Conservation (phyloP, 805 yeast species). For the Candida sanyiensis region DNA sequence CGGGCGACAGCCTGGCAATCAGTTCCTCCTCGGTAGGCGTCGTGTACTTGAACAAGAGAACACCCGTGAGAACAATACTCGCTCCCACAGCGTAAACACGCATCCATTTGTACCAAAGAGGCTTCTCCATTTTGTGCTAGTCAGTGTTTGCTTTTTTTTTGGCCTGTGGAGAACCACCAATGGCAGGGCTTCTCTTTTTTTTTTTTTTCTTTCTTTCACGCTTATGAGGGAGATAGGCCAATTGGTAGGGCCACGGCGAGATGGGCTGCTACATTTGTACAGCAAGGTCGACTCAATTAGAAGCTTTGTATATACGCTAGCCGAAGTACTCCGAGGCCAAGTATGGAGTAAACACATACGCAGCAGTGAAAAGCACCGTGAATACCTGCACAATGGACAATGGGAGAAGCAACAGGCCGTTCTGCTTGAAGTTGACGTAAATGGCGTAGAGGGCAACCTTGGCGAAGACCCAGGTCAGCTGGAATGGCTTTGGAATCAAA, state of each 20-base stretch:
- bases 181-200: not conserved
- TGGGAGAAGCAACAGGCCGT: constrained; percentile 66
- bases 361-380: constrained; percentile 66
- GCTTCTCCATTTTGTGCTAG: constrained; percentile 32
- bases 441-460: constrained; percentile 85
- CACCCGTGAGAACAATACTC: constrained; percentile 70
- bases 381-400: constrained; percentile 65
- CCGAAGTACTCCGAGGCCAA: constrained; percentile 31
- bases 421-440: constrained; percentile 54
- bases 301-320: no score
- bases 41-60: constrained; percentile 60
- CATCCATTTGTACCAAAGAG: constrained; percentile 55
- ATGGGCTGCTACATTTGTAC: no score
- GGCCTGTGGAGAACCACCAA: not conserved
- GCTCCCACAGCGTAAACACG: constrained; percentile 55
- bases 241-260: no score
- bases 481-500: constrained; percentile 64
- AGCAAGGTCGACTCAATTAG: no score
- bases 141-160: not conserved
- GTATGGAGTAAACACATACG: constrained; percentile 74
- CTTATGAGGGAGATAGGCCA: no score
- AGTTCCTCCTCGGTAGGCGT: constrained; percentile 84
- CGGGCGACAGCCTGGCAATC: constrained; percentile 72
- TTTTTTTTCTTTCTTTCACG: no score
- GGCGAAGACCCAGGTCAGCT: constrained; percentile 80